Evolutionary conservation across 495 filamentous ascomycete species (phyloP), one percentile per base, ranked within the genome.

Genomic region (Aspergillus coremiiformis): DNA sequence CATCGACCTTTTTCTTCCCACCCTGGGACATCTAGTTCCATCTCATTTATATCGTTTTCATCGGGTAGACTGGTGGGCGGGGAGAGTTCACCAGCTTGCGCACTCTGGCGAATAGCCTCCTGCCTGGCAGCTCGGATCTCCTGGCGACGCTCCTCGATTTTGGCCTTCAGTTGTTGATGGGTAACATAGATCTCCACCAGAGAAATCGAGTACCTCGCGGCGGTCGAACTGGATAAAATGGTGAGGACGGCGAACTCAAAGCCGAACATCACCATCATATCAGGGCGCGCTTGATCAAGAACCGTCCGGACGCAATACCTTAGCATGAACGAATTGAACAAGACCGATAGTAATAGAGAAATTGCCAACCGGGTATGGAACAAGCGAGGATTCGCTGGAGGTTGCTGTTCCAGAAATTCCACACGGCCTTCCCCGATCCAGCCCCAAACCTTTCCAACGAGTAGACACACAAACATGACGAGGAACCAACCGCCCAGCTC

Each of bases 261-360:
- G 15, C 90, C 84, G 62, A 98, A 98, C 90, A 97, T 97, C 50
- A 98, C 89, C 94, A 98, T 98, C 89, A 98, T 96, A 48, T 93
- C 90, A 0, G 93, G 90, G 17, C 87, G 82, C 0, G 93, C 87
- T 54, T 90, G 82, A 39, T 85, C 79, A 17, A 96, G 81, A 22
- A 98, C 90, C 2, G 86, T 87, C 9, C 81, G 76, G 58, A 95
- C 72, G 53, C 85, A 85, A 62, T 96, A 96, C 21, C 70, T 74
- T 52, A 96, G 75, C 71, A 98, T 80, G 56, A 78, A 84, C 21
- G 79, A 62, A 66, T 94, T 83, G 69, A 91, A 95, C 14, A 79
- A 44, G 35, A 93, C 74, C 41, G 90, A 87, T 29, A 95, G 64
- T 0, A 87, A 59, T 27, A 98, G 74, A 19, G 92, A 95, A 37